Evolutionary conservation across 371 early-diverging fungal species (phyloP), one percentile per base, ranked within the genome.

Genomic region (Mortierella sp.): DNA sequence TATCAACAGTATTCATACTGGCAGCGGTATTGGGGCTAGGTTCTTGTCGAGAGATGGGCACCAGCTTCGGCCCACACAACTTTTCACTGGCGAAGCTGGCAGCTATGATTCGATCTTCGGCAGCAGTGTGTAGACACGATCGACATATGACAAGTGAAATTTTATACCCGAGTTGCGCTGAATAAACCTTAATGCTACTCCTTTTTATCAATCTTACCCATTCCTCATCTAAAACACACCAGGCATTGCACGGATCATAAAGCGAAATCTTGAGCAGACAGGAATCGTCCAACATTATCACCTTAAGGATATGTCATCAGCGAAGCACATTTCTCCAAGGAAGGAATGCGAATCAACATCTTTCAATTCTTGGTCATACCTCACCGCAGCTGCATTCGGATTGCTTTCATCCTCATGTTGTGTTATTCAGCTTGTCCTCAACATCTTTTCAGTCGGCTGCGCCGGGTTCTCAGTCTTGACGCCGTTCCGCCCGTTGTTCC

Each of bases 391-490:
- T 24, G 28, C 79, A 19, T 63, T 78, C 32, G 84, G 85, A 0
- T 68, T 86, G 2, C 67, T 86, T 5, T 81, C 84, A 0, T 85
- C 83, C 0, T 83, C 82, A 5, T 88, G 88, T 64, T 88, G 88
- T 48, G 52, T 86, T 3, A 78, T 88, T 27, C 88, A 88, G 56
- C 79, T 88, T 15, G 41, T 81, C 0, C 79, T 87, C 23, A 86
- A 88, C 64, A 27, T 67, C 15, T 71, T 87, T 39, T 84, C 84
- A 1, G 49, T 84, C 44, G 85, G 85, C n/a, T 86, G 87, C 56
- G 86, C 87, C 6, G 86, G 87, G 0, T 84, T 88, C 70, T 72
- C 86, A 0, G 48, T 85, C n/a, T 65, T 88, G 30, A 84, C 86
- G 6, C 83, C 85, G 0, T 79, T 81, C 43, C 81, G 85, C 3